Evolutionary conservation across 768 basidiomycete genomes (phyloP), one percentile per base, ranked within the genome.

Genomic region (Amanita rimosa): DNA sequence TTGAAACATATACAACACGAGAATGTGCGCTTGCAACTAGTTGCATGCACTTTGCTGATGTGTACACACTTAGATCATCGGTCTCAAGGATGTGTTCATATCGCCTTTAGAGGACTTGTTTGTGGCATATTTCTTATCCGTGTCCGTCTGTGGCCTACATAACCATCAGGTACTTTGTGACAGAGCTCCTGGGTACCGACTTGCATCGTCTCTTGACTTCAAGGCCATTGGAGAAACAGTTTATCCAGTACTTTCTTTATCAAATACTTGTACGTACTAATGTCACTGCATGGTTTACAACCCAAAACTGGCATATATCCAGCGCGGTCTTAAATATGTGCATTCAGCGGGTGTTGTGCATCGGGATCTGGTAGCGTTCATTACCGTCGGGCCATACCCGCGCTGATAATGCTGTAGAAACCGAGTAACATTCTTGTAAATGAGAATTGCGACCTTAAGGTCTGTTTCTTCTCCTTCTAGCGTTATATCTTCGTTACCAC

Each of bases 401-500:
- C 9, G 45, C 17, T 47, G 52, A 39, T 51, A 40, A 43, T 26
- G 22, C 37, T 55, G 40, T 59, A 91, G 86, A 99, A 99, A 85
- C 96, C 96, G 7, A 94, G 91, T 63, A 99, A 99, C 66, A 98
- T 99, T 57, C 86, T 99, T 54, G 93, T 99, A 55, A 99, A 99
- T 62, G 96, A 99, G 70, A 99, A 99, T 65, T 99, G 96, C 63
- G 96, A 99, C 66, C 77, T 99, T 57, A 96, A 95, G 79, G 92
- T 88, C 37, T n/a, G 50, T 22, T 10, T 39, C 44, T 36, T 26
- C 16, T 21, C 13, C 21, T 14, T 31, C 31, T 14, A 26, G 27
- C 9, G 16, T 8, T 21, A 14, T 9, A 8, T 37, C 13, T 35
- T 17, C 13, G 21, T n/a, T 46, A 17, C 42, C 56, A 51, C 41